These are phyloP conservation scores for Aspergillus unguis DNA, from an alignment of 2,329 filamentous ascomycete species.

Conservation along the genomic window DNA sequence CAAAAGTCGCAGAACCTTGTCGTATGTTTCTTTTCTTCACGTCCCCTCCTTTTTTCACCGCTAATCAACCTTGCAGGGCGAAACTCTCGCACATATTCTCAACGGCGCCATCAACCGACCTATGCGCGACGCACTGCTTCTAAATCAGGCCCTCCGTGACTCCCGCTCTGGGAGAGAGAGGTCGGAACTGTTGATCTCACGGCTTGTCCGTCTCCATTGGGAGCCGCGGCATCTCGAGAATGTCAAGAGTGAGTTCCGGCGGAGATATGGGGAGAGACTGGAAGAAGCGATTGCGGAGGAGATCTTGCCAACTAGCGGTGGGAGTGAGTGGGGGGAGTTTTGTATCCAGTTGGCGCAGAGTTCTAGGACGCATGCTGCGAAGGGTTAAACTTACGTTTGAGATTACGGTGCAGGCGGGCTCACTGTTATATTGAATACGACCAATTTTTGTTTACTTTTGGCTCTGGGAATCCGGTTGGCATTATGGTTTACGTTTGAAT, in stretches of 20 bases:
- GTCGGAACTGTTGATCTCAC: conserved; percentile 80
- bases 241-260: conserved; percentile 75
- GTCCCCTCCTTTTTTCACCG: neutral
- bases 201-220: conserved; percentile 90
- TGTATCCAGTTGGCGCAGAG: conserved; percentile 60
- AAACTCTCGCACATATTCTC: conserved; percentile 89
- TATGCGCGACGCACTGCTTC: conserved; percentile 82
- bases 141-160: conserved; percentile 83
- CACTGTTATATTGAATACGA: neutral
- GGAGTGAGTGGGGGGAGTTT: conserved; percentile 68
- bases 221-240: conserved; percentile 75
- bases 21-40: conserved; percentile 55
- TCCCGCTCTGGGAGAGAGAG: conserved; percentile 69
- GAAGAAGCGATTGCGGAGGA: conserved; percentile 75
- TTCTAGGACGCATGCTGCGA: conserved; percentile 23
- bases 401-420: no score
- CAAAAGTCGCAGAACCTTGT: conserved; percentile 88
- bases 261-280: conserved; percentile 71
- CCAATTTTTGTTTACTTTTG: neutral
- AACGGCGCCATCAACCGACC: conserved; percentile 96
- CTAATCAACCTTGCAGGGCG: conserved; percentile 60
- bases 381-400: neutral
- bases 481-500: neutral
- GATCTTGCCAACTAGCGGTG: conserved; percentile 55
- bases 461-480: neutral